Base-by-base conservation (phyloP, 2,329 filamentous ascomycete genomes). In the Penicillium digitatum region DNA sequence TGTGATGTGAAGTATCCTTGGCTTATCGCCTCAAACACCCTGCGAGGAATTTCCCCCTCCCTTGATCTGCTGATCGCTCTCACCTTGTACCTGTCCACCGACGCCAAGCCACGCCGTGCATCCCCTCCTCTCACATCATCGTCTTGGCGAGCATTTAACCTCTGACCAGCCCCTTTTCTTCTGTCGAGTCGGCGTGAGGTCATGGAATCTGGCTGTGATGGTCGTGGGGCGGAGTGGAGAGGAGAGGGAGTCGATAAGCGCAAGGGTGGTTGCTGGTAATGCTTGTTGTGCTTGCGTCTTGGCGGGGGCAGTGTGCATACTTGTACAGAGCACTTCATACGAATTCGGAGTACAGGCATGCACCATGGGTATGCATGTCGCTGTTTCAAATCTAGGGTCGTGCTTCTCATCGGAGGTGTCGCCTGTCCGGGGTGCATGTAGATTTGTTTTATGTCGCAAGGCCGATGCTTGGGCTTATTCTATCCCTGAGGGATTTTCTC, bases 61-160 rank as follows among this genome's bases (percentile, higher is more conserved):
- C 59, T 61, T 61, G 55, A 61, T 61, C 52, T 48, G 46, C 48
- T 38, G 44, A 57, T 59, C 57, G 29, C 49, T 51, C 46, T 49
- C 50, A 37, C 31, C 46, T 35, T 20, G 38, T 50, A 49, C 48
- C 47, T 48, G 40, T 45, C 46, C 52, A 50, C 52, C 46, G 18
- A 44, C 52, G 65, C 65, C 63, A 66, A 67, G 65, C 56, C 55
- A 52, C 56, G 56, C 60, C 59, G 62, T 68, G 64, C 66, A 68
- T 69, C 61, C 63, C 60, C 59, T 57, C 54, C 61, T 59, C 56
- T 52, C 55, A 54, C 55, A 66, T 68, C 64, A 66, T 67, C 57
- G 65, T 64, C 62, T 65, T 65, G 61, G 62, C 62, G 37, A 34
- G 32, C 45, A 59, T 56, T 39, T 11, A 11, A 10, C 31, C 58